These are phyloP conservation scores for Anthostomella pinea DNA, from an alignment of 2,329 filamentous ascomycete species.

Conservation along the genomic window DNA sequence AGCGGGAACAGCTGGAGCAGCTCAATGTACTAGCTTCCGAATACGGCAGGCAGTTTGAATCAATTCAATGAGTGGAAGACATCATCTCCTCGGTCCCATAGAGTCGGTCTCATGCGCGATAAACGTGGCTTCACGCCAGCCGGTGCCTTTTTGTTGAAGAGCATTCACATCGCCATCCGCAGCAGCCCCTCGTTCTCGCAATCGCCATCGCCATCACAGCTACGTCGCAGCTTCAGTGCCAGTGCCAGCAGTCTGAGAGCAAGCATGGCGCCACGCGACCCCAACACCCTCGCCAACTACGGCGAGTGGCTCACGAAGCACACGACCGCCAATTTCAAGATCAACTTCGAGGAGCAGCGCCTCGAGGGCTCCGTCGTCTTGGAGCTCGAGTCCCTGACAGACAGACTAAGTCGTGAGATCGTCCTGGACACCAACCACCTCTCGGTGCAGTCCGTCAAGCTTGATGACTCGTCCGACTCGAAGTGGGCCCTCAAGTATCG, in stretches of 20 bases:
- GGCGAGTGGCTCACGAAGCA: conserved; percentile 81
- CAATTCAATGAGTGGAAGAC: conserved; percentile 16
- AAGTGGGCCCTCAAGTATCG: conserved; percentile 70
- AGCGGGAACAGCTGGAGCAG: conserved; percentile 8
- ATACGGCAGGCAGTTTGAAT: conserved; percentile 11
- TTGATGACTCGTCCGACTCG: conserved; percentile 58
- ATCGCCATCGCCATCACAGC: conserved; percentile 11
- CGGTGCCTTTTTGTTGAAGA: conserved; percentile 28
- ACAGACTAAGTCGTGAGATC: conserved; percentile 71
- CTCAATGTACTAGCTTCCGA: conserved; percentile 6
- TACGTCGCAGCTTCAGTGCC: conserved; percentile 20
- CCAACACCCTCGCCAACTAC: conserved; percentile 90
- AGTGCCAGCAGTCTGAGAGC: conserved; percentile 8
- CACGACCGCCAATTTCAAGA: conserved; percentile 74
- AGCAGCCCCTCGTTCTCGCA: conserved; percentile 14
- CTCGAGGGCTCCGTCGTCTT: conserved; percentile 76
- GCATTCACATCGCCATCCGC: conserved; percentile 27
- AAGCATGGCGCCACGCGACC: conserved; percentile 61
- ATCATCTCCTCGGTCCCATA: conserved; percentile 3
- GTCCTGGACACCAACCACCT: conserved; percentile 87
- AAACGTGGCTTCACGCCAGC: conserved; percentile 24
- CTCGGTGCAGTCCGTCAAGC: conserved; percentile 66
- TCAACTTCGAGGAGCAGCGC: conserved; percentile 78
- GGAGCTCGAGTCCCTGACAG: conserved; percentile 72
- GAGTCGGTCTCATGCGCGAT: conserved; percentile 25